These are phyloP conservation scores for Phytophthora fragariaefolia DNA, from an alignment of 352 stramenopile species.

Conservation along the genomic window DNA sequence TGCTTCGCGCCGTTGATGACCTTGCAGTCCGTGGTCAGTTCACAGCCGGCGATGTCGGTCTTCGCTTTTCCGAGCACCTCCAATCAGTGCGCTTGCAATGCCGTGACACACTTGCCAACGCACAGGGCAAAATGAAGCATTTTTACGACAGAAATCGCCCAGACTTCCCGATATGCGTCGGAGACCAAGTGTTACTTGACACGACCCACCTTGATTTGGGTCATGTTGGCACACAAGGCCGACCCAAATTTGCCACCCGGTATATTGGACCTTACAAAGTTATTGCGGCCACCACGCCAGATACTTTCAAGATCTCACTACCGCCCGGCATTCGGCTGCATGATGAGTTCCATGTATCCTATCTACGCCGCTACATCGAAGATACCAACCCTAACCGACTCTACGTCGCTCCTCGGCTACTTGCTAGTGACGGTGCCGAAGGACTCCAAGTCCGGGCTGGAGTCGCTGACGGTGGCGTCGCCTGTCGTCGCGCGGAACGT, in stretches of 20 bases:
- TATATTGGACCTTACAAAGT: conserved; percentile 11
- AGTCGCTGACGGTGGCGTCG: conserved; percentile 61
- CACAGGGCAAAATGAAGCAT: background rate
- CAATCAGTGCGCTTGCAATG: background rate
- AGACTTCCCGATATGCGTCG: background rate
- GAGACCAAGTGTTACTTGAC: background rate
- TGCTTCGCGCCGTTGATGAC: background rate
- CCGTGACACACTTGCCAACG: background rate
- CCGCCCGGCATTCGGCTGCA: conserved; percentile 7
- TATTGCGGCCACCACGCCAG: background rate
- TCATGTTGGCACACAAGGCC: background rate
- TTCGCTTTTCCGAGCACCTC: background rate
- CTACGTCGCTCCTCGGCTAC: background rate
- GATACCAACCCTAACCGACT: conserved; percentile 1
- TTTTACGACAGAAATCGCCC: conserved; percentile 1
- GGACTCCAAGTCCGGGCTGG: conserved; percentile 6
- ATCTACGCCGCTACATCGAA: background rate
- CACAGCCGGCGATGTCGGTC: no score
- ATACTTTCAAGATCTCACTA: background rate
- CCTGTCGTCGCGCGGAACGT: conserved; percentile 49
- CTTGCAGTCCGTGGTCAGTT: background rate
- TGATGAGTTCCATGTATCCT: conserved; percentile 8
- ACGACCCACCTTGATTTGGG: background rate
- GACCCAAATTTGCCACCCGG: conserved; percentile 3
- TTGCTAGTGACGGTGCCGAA: conserved; percentile 1